Evolutionary conservation across 1,284 basidiomycete genomes (phyloP).

Genomic region (Leccinum insolens): DNA sequence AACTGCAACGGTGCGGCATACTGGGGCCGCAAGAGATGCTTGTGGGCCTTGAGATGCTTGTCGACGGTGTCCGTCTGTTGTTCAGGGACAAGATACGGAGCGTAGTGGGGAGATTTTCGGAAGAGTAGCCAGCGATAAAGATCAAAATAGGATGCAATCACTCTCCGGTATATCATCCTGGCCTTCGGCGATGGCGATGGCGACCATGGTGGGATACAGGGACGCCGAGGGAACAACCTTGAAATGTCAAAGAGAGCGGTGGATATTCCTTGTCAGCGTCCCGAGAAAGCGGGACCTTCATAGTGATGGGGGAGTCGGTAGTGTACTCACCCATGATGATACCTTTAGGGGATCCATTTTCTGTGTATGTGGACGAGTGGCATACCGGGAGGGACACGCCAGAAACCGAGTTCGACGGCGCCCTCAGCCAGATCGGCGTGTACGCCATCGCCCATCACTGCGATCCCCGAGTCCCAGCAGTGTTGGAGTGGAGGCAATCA

Average conservation of each 20-base stretch:
- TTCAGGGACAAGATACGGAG: conserved; percentile 51
- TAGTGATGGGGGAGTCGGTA: too few relatives aligned
- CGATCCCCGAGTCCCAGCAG: too few relatives aligned
- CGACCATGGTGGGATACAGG: conserved; percentile 46
- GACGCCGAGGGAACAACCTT: conserved; percentile 46
- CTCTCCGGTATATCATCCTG: conserved; percentile 27
- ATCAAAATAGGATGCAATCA: conserved; percentile 42
- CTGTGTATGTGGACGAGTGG: too few relatives aligned
- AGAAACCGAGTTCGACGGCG: too few relatives aligned
- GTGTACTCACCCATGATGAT: too few relatives aligned
- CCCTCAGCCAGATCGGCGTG: too few relatives aligned
- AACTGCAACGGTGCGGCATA: conserved; percentile 49
- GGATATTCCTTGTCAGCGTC: too few relatives aligned
- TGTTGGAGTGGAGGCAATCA: too few relatives aligned
- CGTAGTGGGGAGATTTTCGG: conserved; percentile 55
- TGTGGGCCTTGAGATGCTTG: conserved; percentile 45
- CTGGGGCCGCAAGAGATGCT: conserved; percentile 58
- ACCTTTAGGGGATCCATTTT: too few relatives aligned
- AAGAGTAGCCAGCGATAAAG: conserved; percentile 46
- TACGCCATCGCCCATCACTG: too few relatives aligned
- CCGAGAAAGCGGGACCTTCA: too few relatives aligned
- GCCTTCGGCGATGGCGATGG: conserved; percentile 39
- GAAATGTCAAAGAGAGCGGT: conserved; percentile 48
- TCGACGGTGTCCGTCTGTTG: conserved; percentile 39
- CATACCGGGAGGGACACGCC: too few relatives aligned